phyloP scores from a whole-genome alignment of 306 rosid genomes.

The Malus orientalis region DNA sequence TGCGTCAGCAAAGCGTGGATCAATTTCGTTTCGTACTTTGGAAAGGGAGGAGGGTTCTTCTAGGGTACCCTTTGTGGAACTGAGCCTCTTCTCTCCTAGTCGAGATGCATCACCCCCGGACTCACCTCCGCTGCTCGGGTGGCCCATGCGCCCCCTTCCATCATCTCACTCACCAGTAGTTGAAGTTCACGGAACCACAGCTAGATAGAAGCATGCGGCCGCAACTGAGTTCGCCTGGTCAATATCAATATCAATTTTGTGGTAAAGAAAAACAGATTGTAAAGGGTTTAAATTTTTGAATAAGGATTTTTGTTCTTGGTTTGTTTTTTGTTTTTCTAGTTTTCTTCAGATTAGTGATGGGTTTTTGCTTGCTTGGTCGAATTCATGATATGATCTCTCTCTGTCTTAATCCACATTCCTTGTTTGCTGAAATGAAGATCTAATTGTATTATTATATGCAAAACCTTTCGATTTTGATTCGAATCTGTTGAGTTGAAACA shows the following conservation, averaged over 20 bases:
- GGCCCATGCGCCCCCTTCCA: conserved; percentile 67
- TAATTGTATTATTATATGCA: no score
- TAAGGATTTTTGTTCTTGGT: conserved; percentile 46
- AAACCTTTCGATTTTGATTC: no score
- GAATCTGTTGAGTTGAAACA: no score
- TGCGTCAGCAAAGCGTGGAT: conserved; percentile 67
- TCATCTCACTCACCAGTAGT: conserved; percentile 2
- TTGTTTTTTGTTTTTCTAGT: conserved; percentile 50
- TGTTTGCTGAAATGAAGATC: no score
- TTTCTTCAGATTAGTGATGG: conserved; percentile 50
- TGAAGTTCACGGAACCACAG: conserved; percentile 29
- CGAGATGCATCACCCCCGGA: conserved; percentile 58
- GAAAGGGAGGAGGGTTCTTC: conserved; percentile 62
- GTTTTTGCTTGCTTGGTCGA: conserved; percentile 35
- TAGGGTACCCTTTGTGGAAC: conserved; percentile 71
- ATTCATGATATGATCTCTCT: conserved; percentile 4
- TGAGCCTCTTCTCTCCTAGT: conserved; percentile 89
- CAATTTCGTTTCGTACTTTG: conserved; percentile 71
- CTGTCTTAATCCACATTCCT: no score
- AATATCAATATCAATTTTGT: conserved; percentile 64
- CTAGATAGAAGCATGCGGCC: conserved; percentile 19
- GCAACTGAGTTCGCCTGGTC: conserved; percentile 35
- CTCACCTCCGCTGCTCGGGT: conserved; percentile 78
- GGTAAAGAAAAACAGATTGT: conserved; percentile 73
- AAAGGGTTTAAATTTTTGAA: conserved; percentile 66